Evolutionary conservation across 371 early-diverging fungal species (phyloP), one percentile per base, ranked within the genome.

Genomic region (Syncephalis plumigaleata): DNA sequence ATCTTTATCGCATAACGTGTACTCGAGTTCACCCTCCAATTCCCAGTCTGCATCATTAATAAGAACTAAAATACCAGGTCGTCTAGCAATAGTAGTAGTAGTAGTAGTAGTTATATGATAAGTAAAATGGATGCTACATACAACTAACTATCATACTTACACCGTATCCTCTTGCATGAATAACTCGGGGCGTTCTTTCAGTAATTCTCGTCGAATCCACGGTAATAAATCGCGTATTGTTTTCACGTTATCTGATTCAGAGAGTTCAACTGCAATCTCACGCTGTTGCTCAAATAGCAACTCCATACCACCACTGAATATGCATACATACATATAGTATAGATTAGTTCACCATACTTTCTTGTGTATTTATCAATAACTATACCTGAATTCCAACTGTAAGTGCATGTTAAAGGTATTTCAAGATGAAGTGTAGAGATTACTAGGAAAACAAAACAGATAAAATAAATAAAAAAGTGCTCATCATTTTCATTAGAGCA

Each of bases 21-120:
- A 91, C 39, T 87, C 81, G 18, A 82, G 60, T 54, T 84, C 87
- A 25, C 89, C 94, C 57, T 87, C 88, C 36, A 97, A 66, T 57
- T 94, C 98, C 95, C 95, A 97, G 59, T 97, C 98, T 2, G 76
- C 71, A 37, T 89, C 88, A 52, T 97, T 97, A 43, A 95, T 78
- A 39, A 97, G 64, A 5, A 95, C 95, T 15, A 97, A 66, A 48
- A 94, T 89, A 9, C 98, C 98, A 1, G 96, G 90, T 9, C 94
- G 84, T 17, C 88, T 89, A n/a, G n/a, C 50, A 17, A 20, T 13
- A 38, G 11, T n/a, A n/a, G 16, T 36, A 2, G 16, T 16, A 43
- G 9, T 44, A 38, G 15, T n/a, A 38, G 39, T 38, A 38, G 17
- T 38, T 15, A 17, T 38, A 17, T 38, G 17, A 38, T 15, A 38